Base-by-base conservation (phyloP, 345 rosid species). In the Populus nigra region DNA sequence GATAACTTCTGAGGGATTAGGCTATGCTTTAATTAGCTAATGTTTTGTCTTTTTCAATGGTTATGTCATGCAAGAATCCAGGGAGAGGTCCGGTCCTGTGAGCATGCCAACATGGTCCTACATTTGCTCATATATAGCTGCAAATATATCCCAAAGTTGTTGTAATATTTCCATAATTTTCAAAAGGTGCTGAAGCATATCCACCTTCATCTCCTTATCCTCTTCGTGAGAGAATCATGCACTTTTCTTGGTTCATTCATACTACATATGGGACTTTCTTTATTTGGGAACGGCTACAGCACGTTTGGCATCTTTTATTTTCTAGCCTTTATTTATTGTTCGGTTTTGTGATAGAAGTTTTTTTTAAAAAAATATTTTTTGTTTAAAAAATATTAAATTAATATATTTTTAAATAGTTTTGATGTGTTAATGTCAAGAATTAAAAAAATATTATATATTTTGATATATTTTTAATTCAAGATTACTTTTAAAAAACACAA, bases 151-250 rank as follows among this genome's bases (percentile, higher is more conserved):
- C 77, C 3, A 29, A 29, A 67, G 36, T 29, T 75, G 49, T 15
- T 31, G 11, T 70, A 36, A 39, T 36, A 3, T 68, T 74, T 74
- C 47, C 16, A 18, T 47, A 57, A 61, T 74, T 84, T 82, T 69
- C 75, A 47, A 82, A 84, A 62, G 82, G 31, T 72, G 76, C 70
- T 10, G 35, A 73, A 29, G 83, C 83, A 79, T 82, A 77, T 86
- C 87, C 78, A 12, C 76, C 82, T 78, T 78, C 82, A 85, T 81
- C 87, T 79, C 85, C 84, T 86, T 88, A 85, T 85, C 88, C 82
- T 83, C 65, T 69, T 74, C 65, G 33, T 13, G 80, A 80, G 73
- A 72, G 78, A 62, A 81, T 79, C 81, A 50, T 68, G 75, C 82
- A 71, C 79, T 70, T 73, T 77, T 80, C 75, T 76, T 66, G 77